Evolutionary conservation across 192 early-diverging fungal genomes (phyloP), one percentile per base, ranked within the genome.

Genomic region (Martensiomyces pterosporus): DNA sequence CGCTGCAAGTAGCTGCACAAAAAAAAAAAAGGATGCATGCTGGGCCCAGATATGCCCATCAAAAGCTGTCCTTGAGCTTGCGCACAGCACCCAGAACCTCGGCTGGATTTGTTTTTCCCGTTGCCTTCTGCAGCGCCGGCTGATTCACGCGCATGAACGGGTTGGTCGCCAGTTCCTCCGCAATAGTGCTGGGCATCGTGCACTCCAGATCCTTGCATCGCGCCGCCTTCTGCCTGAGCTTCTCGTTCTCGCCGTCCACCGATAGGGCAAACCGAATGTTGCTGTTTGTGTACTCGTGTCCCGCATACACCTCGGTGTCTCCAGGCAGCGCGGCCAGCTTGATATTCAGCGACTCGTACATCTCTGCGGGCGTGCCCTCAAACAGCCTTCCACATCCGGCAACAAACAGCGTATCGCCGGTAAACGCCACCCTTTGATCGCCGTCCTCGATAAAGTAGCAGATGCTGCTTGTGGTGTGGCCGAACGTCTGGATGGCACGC

Each of bases 351-450:
- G 85, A 86, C 24, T 81, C 67, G 68, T 90, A 65, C 95, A 98
- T 96, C 36, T 93, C 83, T 24, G 73, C 57, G 0, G 89, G 75
- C 0, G 85, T 86, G 10, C 93, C 95, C 59, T 98, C 95, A 68
- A 98, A 98, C 58, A 98, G 93, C 16, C 84, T 60, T 4, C 95
- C 95, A 59, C 93, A 96, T 6, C 88, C 88, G 45, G 73, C 87
- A 24, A 91, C 68, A 57, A 89, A 91, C 39, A 91, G 64, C 8
- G 86, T 91, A 43, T 91, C 88, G 16, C 94, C 94, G 8, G 92
- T 94, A 53, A 97, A 97, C 16, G 91, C 90, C 13, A 81, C 85
- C 38, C 67, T 71, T 40, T 89, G 81, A 10, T 77, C 55, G 5
- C 8, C 24, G 57, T 86, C 84, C 27, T 75, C 77, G 14, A 93